Base-by-base conservation (phyloP, 2,329 filamentous ascomycete species). In the Aureobasidium pullulans region DNA sequence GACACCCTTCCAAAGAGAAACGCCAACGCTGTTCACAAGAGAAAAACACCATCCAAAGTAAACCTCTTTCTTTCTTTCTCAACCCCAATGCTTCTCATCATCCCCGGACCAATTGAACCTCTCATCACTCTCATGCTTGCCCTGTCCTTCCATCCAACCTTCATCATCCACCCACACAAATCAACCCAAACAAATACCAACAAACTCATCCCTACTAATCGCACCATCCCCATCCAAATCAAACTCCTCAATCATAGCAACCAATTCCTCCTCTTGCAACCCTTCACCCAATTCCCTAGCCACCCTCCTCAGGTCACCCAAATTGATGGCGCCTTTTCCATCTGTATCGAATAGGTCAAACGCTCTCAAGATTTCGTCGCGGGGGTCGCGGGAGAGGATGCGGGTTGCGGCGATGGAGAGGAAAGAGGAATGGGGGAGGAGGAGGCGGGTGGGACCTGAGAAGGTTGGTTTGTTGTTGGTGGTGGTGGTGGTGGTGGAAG, bases 161-260 rank as follows among this genome's bases (percentile, higher is more conserved):
- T 11, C 32, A 11, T 11, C 32, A 36, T 36, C 32, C 11, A 1
- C 11, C 11, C 11, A 11, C 34, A 36, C 3, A 8, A 36, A 11
- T 50, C 44, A 59, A 4, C 76, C 76, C 71, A 85, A 75, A 71
- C 84, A 86, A 64, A 87, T 87, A n/a, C 81, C 79, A 66, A 86
- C 76, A 75, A 87, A 87, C 61, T 84, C 84, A 61, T 86, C 84
- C 66, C 81, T 71, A 49, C 78, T 80, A 64, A 87, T 85, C 60
- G 81, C 91, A 10, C 92, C 92, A 66, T 96, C 95, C 1, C 90
- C 93, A 70, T 96, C 89, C 64, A 96, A 81, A 76, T 99, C 94
- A 77, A 97, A 95, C 74, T 97, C 93, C 69, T 96, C 91, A 76
- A 99, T 94, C 94, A 99, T 99, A 64, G 91, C 91, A 66, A 84